These are phyloP conservation scores for Pythium rishiriense DNA, from an alignment of 352 stramenopile species.

Conservation along the genomic window DNA sequence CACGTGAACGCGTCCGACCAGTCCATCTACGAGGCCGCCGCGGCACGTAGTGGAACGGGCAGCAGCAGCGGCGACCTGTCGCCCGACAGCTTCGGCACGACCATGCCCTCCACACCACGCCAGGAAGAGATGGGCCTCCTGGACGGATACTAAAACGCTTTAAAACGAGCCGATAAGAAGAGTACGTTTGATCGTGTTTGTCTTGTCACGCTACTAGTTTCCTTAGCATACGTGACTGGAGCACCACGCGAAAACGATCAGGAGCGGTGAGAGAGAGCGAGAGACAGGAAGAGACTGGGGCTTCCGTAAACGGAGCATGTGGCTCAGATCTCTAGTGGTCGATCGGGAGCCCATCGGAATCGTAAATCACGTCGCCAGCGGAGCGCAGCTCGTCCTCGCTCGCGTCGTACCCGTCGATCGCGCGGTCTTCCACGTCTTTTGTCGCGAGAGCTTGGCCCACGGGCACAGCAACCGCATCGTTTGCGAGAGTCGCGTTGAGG, in stretches of 20 bases:
- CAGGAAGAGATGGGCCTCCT: constrained; percentile 62
- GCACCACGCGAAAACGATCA: too few species aligned
- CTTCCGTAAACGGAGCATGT: too few species aligned
- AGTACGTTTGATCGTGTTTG: too few species aligned
- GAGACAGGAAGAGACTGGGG: too few species aligned
- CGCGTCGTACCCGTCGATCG: not conserved
- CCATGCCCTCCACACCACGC: constrained; percentile 32
- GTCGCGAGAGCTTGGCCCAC: too few species aligned
- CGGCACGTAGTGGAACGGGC: not conserved
- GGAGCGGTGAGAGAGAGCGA: too few species aligned
- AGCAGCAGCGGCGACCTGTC: constrained; percentile 17
- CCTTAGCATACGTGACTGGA: too few species aligned
- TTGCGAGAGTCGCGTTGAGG: not conserved
- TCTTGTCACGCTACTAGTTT: too few species aligned
- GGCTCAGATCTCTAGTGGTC: constrained; percentile 4
- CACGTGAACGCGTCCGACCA: constrained; percentile 76
- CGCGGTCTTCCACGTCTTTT: not conserved
- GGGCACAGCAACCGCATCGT: not conserved
- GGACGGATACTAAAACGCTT: constrained; percentile 32
- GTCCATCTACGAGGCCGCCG: constrained; percentile 53
- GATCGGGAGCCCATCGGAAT: constrained; percentile 9
- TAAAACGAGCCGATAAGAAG: not conserved
- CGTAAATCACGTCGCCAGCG: not conserved
- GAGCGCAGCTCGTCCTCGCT: not conserved
- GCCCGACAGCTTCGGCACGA: constrained; percentile 30